Base-by-base conservation (phyloP, 768 basidiomycete genomes). In the Agaricus sinodeliciosus region DNA sequence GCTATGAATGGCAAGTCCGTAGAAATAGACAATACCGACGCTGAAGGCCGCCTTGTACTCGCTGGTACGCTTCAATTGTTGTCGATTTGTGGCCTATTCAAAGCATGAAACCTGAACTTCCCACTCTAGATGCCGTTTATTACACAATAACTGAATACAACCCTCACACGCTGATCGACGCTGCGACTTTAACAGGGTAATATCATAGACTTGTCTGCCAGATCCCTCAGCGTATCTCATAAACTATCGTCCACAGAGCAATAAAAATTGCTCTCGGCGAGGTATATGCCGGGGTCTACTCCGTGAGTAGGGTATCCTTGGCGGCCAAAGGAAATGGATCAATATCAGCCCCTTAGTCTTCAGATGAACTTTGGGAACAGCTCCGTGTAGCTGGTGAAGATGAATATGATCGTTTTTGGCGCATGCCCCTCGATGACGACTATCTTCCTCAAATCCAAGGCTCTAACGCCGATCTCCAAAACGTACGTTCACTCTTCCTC, bases 1-100 rank as follows among this genome's bases (percentile, higher is more conserved):
- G 86, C 89, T 4, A 91, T 91, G 86, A 91, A 91, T 58, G 89
- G 91, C 34, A 92, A 91, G 67, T 82, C 85, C 0, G 77, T 93
- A 15, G 89, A 93, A 63, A 78, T 93, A 26, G 89, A 92, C 68
- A 91, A 91, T 64, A 93, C 90, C 0, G 91, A 90, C 63, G 88
- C 88, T 5, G 89, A 90, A 61, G 89, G 87, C 9, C 81, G 89
- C 11, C 70, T 92, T 41, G 72, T 91, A 27, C 79, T 92, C 44
- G 78, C 90, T 45, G 84, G 83, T 84, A 51, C 40, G 74, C 40
- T 40, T 39, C 37, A 39, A 31, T 0, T 31, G 9, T 28, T 34
- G 4, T 11, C 12, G n/a, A 45, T 15, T 16, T 31, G 7, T 31
- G 7, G 3, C 6, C 11, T 11, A 31, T 7, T 31, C 31, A 8